Conservation (phyloP, 139 green algal genomes). For the Coelastrella sp. region DNA sequence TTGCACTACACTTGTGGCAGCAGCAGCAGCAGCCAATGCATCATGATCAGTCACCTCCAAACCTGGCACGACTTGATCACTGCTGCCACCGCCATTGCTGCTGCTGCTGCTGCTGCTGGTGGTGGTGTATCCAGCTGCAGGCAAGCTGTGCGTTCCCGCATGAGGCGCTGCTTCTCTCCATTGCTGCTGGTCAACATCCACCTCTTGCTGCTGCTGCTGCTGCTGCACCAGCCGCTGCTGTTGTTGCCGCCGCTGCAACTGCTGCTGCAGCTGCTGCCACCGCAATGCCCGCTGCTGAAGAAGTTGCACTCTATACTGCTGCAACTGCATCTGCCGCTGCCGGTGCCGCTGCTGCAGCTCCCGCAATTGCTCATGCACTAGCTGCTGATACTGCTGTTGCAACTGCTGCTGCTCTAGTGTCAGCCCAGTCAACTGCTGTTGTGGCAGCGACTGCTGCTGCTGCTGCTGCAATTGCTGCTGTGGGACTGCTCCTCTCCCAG, state of each 20-base stretch:
- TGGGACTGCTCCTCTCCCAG: neutral
- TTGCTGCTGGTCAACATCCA: neutral
- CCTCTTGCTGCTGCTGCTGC: neutral
- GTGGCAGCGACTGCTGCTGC: neutral
- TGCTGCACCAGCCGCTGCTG: conserved; percentile 9
- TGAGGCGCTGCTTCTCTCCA: too few relatives aligned
- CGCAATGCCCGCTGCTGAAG: conserved; percentile 4
- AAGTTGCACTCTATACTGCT: conserved; percentile 11
- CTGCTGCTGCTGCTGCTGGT: neutral
- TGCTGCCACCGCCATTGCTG: neutral
- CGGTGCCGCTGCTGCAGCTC: conserved; percentile 21
- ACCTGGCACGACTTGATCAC: neutral
- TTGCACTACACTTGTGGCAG: neutral
- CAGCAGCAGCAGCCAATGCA: neutral
- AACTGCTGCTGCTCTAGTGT: conserved; percentile 26
- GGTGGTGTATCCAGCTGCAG: neutral
- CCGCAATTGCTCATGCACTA: neutral
- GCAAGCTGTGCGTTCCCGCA: too few relatives aligned
- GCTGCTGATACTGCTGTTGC: neutral
- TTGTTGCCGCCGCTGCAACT: conserved; percentile 9
- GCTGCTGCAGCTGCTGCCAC: conserved; percentile 40
- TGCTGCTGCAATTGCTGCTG: conserved; percentile 20
- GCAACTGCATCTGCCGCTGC: conserved; percentile 35
- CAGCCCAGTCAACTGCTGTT: neutral
- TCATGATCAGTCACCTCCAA: neutral